A percentile compares a stretch with the other conserved stretches of the same genome.
Evolutionary conservation across 495 filamentous ascomycete species (phyloP).

Genomic region (Trichoderma virens): DNA sequence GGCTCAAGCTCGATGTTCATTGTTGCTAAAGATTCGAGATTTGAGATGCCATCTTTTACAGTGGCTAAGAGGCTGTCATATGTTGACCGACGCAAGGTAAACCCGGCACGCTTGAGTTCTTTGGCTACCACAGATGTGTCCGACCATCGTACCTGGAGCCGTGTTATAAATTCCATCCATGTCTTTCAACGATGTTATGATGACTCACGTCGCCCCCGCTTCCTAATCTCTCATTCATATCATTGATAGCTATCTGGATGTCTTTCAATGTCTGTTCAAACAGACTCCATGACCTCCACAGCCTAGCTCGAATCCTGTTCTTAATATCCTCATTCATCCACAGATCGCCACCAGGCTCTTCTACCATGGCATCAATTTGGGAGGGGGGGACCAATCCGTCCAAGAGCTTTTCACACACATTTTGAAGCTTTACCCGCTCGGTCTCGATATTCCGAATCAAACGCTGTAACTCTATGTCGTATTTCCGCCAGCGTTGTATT

Average conservation of each 20-base stretch:
- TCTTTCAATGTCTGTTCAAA: conserved; percentile 11
- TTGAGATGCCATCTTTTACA: neutral
- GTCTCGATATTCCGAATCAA: conserved; percentile 25
- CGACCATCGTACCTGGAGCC: neutral
- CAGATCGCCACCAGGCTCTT: conserved; percentile 17
- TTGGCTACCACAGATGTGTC: neutral
- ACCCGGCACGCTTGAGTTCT: neutral
- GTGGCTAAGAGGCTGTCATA: neutral
- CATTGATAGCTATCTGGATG: neutral
- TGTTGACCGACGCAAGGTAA: neutral
- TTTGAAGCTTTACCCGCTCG: conserved; percentile 26
- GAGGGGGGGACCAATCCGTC: conserved; percentile 18
- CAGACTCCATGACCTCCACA: conserved; percentile 15
- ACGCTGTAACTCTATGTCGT: neutral
- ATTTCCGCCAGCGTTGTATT: neutral
- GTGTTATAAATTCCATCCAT: neutral
- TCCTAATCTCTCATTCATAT: neutral
- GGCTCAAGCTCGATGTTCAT: neutral
- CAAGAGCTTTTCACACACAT: conserved; percentile 27
- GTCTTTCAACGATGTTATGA: neutral
- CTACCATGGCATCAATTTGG: conserved; percentile 21
- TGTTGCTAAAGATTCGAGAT: neutral
- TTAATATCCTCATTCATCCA: conserved; percentile 17
- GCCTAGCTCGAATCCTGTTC: conserved; percentile 14
- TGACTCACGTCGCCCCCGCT: neutral